Evolutionary conservation across 1,284 basidiomycete genomes (phyloP).

Genomic region (Moniliophthora roreri): DNA sequence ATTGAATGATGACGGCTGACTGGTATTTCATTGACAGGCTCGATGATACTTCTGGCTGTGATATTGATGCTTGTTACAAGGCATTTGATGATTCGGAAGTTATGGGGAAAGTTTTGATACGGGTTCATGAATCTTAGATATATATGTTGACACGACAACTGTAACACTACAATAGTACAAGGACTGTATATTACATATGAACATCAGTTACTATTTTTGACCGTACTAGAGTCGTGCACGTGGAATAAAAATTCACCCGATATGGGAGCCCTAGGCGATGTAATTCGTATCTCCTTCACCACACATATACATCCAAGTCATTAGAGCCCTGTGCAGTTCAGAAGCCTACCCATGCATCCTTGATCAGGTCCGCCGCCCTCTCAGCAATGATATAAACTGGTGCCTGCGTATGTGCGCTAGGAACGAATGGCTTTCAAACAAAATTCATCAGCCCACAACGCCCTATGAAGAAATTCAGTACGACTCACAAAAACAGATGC

Average conservation of each 20-base stretch:
- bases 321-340: no score
- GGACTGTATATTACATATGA: no score
- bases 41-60: constrained; percentile 7
- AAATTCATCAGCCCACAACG: background rate
- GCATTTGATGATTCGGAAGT: constrained; percentile 8
- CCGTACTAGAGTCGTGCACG: no score
- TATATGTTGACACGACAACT: no score
- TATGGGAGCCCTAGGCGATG: no score
- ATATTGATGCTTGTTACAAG: constrained; percentile 10
- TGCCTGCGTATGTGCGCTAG: constrained; percentile 24
- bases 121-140: no score
- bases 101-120: constrained; percentile 14
- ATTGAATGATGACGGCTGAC: background rate
- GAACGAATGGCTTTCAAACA: constrained; percentile 19
- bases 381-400: constrained; percentile 25
- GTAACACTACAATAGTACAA: no score
- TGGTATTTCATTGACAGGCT: background rate
- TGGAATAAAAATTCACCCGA: no score
- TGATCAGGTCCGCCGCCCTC: constrained; percentile 22
- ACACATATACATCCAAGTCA: no score
- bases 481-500: constrained; percentile 31
- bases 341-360: constrained; percentile 17
- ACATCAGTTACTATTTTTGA: no score
- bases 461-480: background rate
- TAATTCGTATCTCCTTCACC: no score